Percentiles rank a stretch among this genome's conserved stretches.
phyloP scores from a whole-genome alignment of 176 grass and related monocot genomes.

The Canna indica region DNA sequence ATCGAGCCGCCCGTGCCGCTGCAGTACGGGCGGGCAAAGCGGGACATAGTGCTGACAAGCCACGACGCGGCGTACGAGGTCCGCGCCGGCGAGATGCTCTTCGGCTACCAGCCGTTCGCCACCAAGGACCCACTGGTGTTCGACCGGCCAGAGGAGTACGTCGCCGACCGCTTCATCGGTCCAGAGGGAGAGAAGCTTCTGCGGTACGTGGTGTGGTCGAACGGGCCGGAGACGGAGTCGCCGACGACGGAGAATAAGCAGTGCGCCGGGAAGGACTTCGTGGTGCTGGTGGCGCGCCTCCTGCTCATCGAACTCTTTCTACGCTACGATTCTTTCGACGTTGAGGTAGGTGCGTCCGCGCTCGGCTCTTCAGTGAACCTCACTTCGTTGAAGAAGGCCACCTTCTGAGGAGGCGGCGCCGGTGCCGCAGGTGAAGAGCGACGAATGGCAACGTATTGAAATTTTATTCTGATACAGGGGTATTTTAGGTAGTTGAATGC shows the following conservation, averaged over 20 bases:
- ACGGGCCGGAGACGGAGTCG: slow-evolving; percentile 74
- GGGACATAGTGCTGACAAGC: slow-evolving; percentile 94
- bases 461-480: not conserved
- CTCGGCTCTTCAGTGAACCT: slow-evolving; percentile 79
- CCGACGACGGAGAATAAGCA: slow-evolving; percentile 90
- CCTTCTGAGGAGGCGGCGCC: slow-evolving; percentile 30
- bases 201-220: slow-evolving; percentile 83
- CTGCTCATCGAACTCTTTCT: slow-evolving; percentile 85
- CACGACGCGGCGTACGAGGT: slow-evolving; percentile 87
- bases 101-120: slow-evolving; percentile 98
- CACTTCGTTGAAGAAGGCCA: slow-evolving; percentile 89
- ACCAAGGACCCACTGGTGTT: slow-evolving; percentile 89
- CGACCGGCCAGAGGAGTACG: slow-evolving; percentile 57
- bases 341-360: slow-evolving; percentile 56
- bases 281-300: slow-evolving; percentile 80
- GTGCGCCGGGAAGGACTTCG: slow-evolving; percentile 95
- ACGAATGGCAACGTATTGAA: not conserved
- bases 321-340: slow-evolving; percentile 89
- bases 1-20: slow-evolving; percentile 89
- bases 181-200: slow-evolving; percentile 54
- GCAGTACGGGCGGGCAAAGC: slow-evolving; percentile 82
- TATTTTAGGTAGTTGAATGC: not conserved
- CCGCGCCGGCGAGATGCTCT: slow-evolving; percentile 82
- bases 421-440: too few species aligned
- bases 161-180: slow-evolving; percentile 72